A percentile compares a stretch with the other conserved stretches of the same genome.
phyloP scores from a whole-genome alignment of 306 rosid genomes.

The Spatholobus suberectus region DNA sequence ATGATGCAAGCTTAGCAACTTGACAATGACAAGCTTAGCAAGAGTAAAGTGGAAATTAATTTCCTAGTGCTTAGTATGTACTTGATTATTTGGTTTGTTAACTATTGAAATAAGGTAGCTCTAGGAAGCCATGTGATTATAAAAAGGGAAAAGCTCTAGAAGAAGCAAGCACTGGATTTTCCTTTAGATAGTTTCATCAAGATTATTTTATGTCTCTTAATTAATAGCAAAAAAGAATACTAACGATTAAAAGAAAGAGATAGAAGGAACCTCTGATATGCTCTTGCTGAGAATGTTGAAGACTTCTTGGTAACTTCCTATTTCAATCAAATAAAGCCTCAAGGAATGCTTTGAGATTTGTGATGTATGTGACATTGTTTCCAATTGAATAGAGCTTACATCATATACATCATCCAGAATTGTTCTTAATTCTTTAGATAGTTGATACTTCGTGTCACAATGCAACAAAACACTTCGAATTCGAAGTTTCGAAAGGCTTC shows the following conservation, averaged over 20 bases:
- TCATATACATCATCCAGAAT: background rate
- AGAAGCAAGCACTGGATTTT: no score
- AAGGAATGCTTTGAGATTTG: background rate
- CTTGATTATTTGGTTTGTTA: no score
- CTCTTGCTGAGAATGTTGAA: constrained; percentile 4
- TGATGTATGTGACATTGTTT: background rate
- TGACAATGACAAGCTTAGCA: no score
- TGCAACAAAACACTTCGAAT: constrained; percentile 26
- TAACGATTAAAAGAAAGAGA: background rate
- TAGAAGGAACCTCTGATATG: constrained; percentile 33
- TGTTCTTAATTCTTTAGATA: background rate
- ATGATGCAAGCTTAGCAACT: no score
- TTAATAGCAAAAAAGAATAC: background rate
- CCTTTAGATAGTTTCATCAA: background rate
- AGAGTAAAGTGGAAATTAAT: no score
- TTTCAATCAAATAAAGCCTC: constrained; percentile 28
- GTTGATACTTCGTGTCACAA: background rate
- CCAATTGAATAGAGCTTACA: background rate
- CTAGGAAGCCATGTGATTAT: no score
- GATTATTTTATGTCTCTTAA: background rate
- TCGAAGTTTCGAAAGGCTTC: background rate
- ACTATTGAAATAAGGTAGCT: no score
- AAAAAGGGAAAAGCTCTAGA: no score
- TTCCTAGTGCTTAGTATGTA: no score
- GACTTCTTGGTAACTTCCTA: background rate